Conservation (phyloP, 495 filamentous ascomycete species). For the Lasiosphaeria ovina region DNA sequence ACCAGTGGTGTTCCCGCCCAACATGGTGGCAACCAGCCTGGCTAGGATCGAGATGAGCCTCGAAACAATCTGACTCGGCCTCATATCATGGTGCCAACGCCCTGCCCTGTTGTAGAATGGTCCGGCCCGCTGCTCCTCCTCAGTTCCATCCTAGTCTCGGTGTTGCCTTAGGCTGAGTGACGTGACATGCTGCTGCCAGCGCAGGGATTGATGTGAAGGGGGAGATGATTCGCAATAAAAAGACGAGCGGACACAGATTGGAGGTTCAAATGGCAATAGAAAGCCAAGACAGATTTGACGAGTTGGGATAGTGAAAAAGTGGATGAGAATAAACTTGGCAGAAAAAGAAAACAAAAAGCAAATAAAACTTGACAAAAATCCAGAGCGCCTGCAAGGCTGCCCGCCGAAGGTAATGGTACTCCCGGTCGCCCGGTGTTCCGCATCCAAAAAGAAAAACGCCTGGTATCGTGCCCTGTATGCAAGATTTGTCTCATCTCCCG, state of each 20-base stretch:
- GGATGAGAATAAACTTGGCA: neutral
- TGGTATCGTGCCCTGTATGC: conserved; percentile 33
- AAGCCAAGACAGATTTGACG: conserved; percentile 9
- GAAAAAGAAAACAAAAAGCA: conserved; percentile 8
- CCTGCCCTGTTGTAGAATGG: conserved; percentile 3
- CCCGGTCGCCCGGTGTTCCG: conserved; percentile 29
- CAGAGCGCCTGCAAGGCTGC: neutral
- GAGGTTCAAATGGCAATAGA: conserved; percentile 10
- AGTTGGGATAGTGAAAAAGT: neutral
- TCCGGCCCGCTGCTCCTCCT: conserved; percentile 16
- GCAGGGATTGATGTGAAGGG: conserved; percentile 23
- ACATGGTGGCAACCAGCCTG: conserved; percentile 4
- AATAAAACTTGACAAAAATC: conserved; percentile 8
- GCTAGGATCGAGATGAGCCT: conserved; percentile 5
- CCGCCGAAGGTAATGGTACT: conserved; percentile 5
- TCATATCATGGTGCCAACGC: conserved; percentile 8
- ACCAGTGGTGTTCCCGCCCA: conserved; percentile 3
- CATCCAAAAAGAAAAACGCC: conserved; percentile 22
- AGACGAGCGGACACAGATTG: conserved; percentile 1
- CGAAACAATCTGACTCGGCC: conserved; percentile 10
- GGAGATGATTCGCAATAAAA: conserved; percentile 5
- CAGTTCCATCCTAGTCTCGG: conserved; percentile 14
- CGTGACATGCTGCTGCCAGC: conserved; percentile 27
- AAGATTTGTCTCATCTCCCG: conserved; percentile 12
- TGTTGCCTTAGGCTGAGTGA: conserved; percentile 1